Percentiles rank a stretch among this genome's conserved stretches.
Evolutionary conservation across 148 eudicot genomes (phyloP).

Genomic region (Drosera capensis): DNA sequence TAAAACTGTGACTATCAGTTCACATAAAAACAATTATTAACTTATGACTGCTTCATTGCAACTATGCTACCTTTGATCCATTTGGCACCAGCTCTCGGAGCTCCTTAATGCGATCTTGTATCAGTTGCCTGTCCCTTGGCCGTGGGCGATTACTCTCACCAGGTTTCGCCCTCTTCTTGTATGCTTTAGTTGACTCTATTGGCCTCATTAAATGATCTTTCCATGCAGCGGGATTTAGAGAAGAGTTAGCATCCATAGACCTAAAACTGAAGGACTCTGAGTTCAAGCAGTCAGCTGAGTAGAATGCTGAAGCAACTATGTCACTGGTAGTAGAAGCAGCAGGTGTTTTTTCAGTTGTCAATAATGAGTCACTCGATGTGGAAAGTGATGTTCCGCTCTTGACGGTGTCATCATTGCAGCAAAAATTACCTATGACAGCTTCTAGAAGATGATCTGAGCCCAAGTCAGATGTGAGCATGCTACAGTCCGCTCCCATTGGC

Average conservation of each 20-base stretch:
- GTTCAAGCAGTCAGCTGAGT: conserved; percentile 42
- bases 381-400: conserved; percentile 22
- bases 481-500: conserved; percentile 28
- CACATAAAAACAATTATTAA: neutral
- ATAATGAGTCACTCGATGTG: conserved; percentile 27
- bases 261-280: conserved; percentile 34
- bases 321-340: conserved; percentile 30
- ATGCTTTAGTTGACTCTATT: conserved; percentile 26
- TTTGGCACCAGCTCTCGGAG: conserved; percentile 75
- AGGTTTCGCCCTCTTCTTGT: conserved; percentile 67
- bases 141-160: conserved; percentile 82
- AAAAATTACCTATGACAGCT: conserved; percentile 68
- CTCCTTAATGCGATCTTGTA: conserved; percentile 90
- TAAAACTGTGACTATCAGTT: conserved; percentile 13
- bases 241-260: conserved; percentile 28
- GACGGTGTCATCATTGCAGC: conserved; percentile 17
- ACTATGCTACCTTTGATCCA: conserved; percentile 88
- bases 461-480: conserved; percentile 35
- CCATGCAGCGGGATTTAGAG: conserved; percentile 29
- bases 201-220: conserved; percentile 36
- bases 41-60: neutral
- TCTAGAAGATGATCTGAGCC: conserved; percentile 70
- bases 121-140: conserved; percentile 91
- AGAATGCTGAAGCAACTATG: conserved; percentile 35
- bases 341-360: conserved; percentile 45